Conservation (phyloP, 352 stramenopile genomes). For the Pythium plurisporium region DNA sequence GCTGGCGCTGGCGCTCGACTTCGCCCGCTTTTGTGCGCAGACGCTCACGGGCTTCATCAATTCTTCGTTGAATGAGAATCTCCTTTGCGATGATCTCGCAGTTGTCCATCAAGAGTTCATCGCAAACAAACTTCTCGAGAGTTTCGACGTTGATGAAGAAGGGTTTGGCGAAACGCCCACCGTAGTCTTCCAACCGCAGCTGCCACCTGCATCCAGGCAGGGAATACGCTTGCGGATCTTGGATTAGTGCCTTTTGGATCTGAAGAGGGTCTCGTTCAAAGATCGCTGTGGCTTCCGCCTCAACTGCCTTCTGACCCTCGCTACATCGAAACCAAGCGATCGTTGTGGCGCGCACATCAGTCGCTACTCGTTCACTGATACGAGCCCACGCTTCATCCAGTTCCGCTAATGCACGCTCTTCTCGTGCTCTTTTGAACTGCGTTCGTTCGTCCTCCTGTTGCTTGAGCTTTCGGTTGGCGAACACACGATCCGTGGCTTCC, state of each 20-base stretch:
- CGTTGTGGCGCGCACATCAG: conserved; percentile 41
- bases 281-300: conserved; percentile 37
- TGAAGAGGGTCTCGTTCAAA: conserved; percentile 50
- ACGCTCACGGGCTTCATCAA: conserved; percentile 37
- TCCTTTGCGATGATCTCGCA: conserved; percentile 54
- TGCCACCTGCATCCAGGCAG: conserved; percentile 53
- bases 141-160: conserved; percentile 65
- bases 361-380: conserved; percentile 37
- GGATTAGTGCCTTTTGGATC: conserved; percentile 38
- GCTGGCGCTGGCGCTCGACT: conserved; percentile 27
- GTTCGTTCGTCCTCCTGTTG: conserved; percentile 51
- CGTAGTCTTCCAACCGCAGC: conserved; percentile 49
- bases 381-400: conserved; percentile 39
- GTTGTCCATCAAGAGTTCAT: conserved; percentile 64
- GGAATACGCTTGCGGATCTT: conserved; percentile 27
- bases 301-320: conserved; percentile 28
- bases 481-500: conserved; percentile 35
- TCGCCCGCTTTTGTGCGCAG: conserved; percentile 25
- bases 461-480: conserved; percentile 42
- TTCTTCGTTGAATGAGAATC: conserved; percentile 44
- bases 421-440: conserved; percentile 32
- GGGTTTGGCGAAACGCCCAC: conserved; percentile 48
- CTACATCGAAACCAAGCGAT: conserved; percentile 38
- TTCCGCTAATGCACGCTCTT: conserved; percentile 16
- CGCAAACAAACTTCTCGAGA: conserved; percentile 63